These are phyloP conservation scores for Puccinia triticina DNA, from an alignment of 1,284 basidiomycete species.

Conservation along the genomic window DNA sequence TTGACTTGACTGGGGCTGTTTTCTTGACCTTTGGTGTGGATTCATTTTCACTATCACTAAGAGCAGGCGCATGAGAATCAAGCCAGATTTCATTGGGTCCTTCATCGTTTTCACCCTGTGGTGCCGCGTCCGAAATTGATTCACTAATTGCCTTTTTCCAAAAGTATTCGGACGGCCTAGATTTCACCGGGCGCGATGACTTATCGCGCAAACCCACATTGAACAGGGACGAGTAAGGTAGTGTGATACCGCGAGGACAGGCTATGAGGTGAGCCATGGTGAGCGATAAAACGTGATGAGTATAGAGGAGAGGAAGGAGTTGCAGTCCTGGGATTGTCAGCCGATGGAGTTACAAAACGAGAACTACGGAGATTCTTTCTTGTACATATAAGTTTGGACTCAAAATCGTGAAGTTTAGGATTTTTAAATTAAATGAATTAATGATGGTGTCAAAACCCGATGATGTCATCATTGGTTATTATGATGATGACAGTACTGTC, in stretches of 20 bases:
- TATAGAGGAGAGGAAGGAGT: neutral
- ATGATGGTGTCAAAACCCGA: no score
- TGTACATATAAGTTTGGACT: neutral
- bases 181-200: slow-evolving; percentile 20
- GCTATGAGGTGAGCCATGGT: slow-evolving; percentile 35
- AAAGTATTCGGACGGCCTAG: slow-evolving; percentile 42
- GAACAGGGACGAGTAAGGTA: slow-evolving; percentile 37
- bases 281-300: neutral
- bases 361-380: neutral
- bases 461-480: no score
- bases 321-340: neutral
- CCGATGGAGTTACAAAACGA: neutral
- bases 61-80: slow-evolving; percentile 30
- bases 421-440: no score
- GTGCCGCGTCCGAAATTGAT: neutral
- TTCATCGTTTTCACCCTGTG: neutral
- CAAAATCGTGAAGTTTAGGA: no score
- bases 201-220: slow-evolving; percentile 11
- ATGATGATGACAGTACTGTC: no score
- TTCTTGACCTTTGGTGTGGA: neutral
- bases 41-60: slow-evolving; percentile 43
- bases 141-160: slow-evolving; percentile 38
- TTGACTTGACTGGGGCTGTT: neutral
- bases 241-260: slow-evolving; percentile 16
- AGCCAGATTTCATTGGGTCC: slow-evolving; percentile 31